Evolutionary conservation across 768 basidiomycete genomes (phyloP).

Genomic region (Russula sp.): DNA sequence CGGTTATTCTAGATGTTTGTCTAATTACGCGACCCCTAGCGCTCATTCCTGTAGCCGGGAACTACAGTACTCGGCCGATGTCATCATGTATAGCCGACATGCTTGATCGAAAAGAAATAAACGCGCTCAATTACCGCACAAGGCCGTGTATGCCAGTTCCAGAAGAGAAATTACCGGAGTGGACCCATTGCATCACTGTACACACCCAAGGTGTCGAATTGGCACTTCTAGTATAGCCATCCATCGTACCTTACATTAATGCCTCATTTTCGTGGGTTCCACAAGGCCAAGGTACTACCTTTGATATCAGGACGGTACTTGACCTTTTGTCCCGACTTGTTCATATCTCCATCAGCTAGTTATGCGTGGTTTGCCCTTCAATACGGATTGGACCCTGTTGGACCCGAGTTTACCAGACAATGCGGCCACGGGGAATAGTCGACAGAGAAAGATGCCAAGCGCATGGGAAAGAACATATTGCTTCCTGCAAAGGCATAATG

Average conservation of each 20-base stretch:
- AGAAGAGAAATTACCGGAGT: neutral
- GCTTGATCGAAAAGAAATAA: slow-evolving; percentile 1
- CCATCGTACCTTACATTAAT: neutral
- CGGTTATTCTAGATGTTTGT: neutral
- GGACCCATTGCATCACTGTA: neutral
- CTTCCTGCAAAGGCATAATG: neutral
- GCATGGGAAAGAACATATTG: neutral
- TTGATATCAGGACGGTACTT: neutral
- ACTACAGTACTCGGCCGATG: neutral
- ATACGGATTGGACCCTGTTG: neutral
- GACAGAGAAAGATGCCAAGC: neutral
- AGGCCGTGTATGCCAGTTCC: neutral
- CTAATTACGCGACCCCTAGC: neutral
- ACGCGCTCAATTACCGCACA: neutral
- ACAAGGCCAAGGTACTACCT: neutral
- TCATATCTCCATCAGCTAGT: neutral
- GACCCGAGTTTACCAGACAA: neutral
- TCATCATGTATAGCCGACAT: neutral
- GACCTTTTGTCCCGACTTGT: neutral
- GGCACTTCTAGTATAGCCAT: neutral
- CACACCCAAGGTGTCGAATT: neutral
- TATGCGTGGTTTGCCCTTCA: neutral
- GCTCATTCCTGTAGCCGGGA: neutral
- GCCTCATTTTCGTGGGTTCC: neutral
- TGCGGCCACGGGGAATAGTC: neutral